A percentile compares a stretch with the other conserved stretches of the same genome.
Conservation (phyloP, 768 basidiomycete genomes). For the Hemileccinum rubropunctum region DNA sequence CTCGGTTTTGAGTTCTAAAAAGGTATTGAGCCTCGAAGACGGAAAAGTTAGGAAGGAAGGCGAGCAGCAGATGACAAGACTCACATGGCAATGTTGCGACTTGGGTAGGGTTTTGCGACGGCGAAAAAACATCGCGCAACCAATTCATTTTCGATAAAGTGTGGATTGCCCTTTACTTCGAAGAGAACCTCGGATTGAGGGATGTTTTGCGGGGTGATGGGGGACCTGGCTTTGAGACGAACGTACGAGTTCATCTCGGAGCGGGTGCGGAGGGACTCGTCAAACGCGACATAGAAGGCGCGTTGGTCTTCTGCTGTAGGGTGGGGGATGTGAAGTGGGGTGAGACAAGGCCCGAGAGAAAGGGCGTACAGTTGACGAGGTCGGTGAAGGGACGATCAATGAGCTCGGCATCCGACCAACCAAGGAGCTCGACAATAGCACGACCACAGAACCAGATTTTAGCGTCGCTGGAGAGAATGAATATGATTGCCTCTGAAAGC, state of each 20-base stretch:
- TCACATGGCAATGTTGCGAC: slow-evolving; percentile 67
- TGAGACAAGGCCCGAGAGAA: background rate
- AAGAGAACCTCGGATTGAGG: slow-evolving; percentile 55
- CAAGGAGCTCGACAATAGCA: slow-evolving; percentile 67
- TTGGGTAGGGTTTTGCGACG: slow-evolving; percentile 75
- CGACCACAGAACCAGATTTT: slow-evolving; percentile 69
- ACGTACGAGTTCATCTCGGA: slow-evolving; percentile 56
- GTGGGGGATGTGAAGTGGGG: background rate
- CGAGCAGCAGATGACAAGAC: slow-evolving; percentile 11
- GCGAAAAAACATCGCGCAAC: slow-evolving; percentile 66
- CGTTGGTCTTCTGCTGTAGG: slow-evolving; percentile 54
- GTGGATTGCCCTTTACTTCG: slow-evolving; percentile 67
- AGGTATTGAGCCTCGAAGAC: slow-evolving; percentile 58
- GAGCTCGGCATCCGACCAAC: slow-evolving; percentile 74
- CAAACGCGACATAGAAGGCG: slow-evolving; percentile 46
- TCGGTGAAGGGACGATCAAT: slow-evolving; percentile 65
- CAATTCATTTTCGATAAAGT: slow-evolving; percentile 38
- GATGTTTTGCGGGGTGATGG: slow-evolving; percentile 22
- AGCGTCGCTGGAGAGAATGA: slow-evolving; percentile 63
- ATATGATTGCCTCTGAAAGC: slow-evolving; percentile 66
- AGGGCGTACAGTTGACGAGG: slow-evolving; percentile 57
- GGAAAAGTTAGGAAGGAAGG: background rate
- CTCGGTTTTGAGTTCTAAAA: slow-evolving; percentile 83
- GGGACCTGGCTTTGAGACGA: slow-evolving; percentile 53
- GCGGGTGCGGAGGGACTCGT: slow-evolving; percentile 49